Evolutionary conservation across 108 stramenopile genomes (phyloP).

Genomic region (Poteriospumella lacustris): DNA sequence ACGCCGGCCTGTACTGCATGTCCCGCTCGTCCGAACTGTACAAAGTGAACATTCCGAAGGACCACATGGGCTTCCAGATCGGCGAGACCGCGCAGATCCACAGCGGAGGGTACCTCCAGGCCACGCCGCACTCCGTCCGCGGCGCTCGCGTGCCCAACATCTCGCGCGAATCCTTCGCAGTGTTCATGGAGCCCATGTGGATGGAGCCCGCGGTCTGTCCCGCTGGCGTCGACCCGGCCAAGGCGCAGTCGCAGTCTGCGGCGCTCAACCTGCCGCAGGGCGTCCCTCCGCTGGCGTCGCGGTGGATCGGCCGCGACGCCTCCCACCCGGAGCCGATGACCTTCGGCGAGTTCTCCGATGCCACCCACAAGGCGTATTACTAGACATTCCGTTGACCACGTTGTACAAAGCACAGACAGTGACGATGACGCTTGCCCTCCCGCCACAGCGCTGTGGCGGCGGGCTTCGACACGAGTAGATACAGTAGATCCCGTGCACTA

Average conservation of each 20-base stretch:
- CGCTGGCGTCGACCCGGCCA: neutral
- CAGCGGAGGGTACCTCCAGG: constrained; percentile 75
- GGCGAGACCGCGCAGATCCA: constrained; percentile 82
- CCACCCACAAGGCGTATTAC: constrained; percentile 67
- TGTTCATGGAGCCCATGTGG: constrained; percentile 61
- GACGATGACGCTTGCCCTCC: too few relatives aligned
- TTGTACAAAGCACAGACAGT: too few relatives aligned
- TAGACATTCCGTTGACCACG: too few relatives aligned
- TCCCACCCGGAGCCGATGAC: constrained; percentile 39
- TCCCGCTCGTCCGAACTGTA: constrained; percentile 60
- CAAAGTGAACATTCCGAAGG: constrained; percentile 59
- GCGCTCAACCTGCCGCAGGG: constrained; percentile 22
- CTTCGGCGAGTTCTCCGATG: constrained; percentile 69
- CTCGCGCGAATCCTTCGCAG: constrained; percentile 53
- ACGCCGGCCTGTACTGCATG: constrained; percentile 73
- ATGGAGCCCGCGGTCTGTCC: constrained; percentile 46
- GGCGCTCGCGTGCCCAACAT: constrained; percentile 27
- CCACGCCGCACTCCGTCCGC: constrained; percentile 79
- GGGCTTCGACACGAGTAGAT: too few relatives aligned
- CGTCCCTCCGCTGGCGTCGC: constrained; percentile 29
- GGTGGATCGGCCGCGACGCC: constrained; percentile 21
- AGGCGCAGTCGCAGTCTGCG: constrained; percentile 16
- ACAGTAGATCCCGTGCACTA: too few relatives aligned
- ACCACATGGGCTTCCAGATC: constrained; percentile 75
- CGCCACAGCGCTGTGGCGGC: too few relatives aligned